Base-by-base conservation (phyloP, 1,139 yeast species). In the Pichia sp. region DNA sequence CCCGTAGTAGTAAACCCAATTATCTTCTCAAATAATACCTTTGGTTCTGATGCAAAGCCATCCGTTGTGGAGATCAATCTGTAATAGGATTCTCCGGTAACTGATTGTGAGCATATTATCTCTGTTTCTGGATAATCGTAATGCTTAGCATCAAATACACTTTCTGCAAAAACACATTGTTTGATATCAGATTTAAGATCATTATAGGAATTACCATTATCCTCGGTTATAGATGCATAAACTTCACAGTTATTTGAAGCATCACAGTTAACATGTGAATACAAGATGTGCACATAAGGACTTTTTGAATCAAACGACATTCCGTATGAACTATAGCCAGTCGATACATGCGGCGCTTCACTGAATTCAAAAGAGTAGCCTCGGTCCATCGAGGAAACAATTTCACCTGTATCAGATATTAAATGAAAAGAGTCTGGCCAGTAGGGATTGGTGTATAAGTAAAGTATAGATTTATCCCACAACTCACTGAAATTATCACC, bases 1-100 rank as follows among this genome's bases (percentile, higher is more conserved):
- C 88, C 80, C 32, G 83, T 80, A 10, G 80, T 69, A 8, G 90
- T 87, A 63, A 81, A 82, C 0, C 92, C 95, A 50, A 84, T 77
- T 50, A 84, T 78, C 38, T 74, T 71, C 1, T 80, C 80, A 62
- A 81, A 82, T 4, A 76, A 63, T 0, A 68, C 69, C 1, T 64
- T 67, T 15, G 74, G 66, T 11, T 65, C 67, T 8, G 70, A 67
- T 30, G 70, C 62, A 68, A 87, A 87, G 58, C 71, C 76, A 64
- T 87, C 84, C 1, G 70, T 70, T 3, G 87, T 76, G 1, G 87
- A 74, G 5, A 80, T 71, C 43, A 87, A 67, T 52, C 67, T 69
- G 8, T 70, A 62, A 34, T 62, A 57, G 16, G 60, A 53, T 6
- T 56, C 47, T 32, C 54, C 57, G 3, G 53, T 48, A 8, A 50